phyloP scores from a whole-genome alignment of 2,329 filamentous ascomycete genomes.

The Aspergillus felis region DNA sequence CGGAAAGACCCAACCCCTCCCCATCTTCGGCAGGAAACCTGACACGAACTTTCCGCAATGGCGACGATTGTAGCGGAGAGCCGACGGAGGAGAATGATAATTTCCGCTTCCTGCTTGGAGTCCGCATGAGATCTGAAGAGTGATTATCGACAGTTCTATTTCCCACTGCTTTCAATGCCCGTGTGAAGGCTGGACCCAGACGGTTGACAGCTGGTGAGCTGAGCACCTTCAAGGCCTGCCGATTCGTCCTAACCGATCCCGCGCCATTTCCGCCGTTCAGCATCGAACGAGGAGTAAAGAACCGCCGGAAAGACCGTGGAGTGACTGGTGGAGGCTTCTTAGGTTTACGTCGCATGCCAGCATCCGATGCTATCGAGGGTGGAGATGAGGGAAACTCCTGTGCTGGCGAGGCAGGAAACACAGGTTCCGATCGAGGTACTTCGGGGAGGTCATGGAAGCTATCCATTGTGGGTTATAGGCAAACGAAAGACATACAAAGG shows the following conservation, averaged over 20 bases:
- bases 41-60: constrained; percentile 41
- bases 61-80: constrained; percentile 49
- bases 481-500: constrained; percentile 15
- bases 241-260: constrained; percentile 37
- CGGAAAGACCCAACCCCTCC: constrained; percentile 21
- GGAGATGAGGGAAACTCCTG: constrained; percentile 41
- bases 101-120: constrained; percentile 45
- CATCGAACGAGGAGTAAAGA: constrained; percentile 48
- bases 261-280: constrained; percentile 32
- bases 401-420: constrained; percentile 25
- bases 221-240: constrained; percentile 44
- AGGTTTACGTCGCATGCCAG: constrained; percentile 33
- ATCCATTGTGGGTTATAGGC: constrained; percentile 28
- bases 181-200: constrained; percentile 40
- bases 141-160: constrained; percentile 23
- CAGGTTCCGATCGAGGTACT: constrained; percentile 33
- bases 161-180: constrained; percentile 30
- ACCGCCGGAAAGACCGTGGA: constrained; percentile 48
- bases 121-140: constrained; percentile 29
- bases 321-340: constrained; percentile 47
- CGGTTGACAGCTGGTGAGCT: constrained; percentile 42
- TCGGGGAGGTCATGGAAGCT: constrained; percentile 28
- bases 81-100: constrained; percentile 43
- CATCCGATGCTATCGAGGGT: constrained; percentile 38
- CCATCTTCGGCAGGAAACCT: constrained; percentile 30